Conservation (phyloP, 116 monocot genomes). For the Papilionanthe hybrid region DNA sequence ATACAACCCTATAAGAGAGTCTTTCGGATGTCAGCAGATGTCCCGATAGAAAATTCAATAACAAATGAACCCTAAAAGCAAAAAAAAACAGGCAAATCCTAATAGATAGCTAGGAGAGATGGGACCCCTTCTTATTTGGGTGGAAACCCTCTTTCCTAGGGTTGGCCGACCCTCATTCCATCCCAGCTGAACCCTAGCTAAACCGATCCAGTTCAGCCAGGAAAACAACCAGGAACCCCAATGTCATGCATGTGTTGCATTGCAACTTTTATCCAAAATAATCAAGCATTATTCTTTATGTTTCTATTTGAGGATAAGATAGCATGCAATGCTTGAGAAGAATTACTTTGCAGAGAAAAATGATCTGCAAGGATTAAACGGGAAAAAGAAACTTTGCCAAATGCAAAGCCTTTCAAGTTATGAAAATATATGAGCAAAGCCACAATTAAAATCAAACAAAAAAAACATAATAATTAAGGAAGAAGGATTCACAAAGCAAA, state of each 20-base stretch:
- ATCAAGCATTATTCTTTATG: neutral
- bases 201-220: too few relatives aligned
- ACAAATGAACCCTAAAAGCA: too few relatives aligned
- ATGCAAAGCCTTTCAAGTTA: neutral
- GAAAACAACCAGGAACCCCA: too few relatives aligned
- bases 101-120: too few relatives aligned
- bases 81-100: too few relatives aligned
- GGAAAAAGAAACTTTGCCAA: neutral
- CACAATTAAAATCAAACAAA: neutral
- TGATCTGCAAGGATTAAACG: neutral
- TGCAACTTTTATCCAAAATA: neutral
- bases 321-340: neutral
- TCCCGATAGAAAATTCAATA: too few relatives aligned
- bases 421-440: neutral
- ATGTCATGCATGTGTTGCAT: neutral
- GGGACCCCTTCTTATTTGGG: too few relatives aligned
- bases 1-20: too few relatives aligned
- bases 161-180: too few relatives aligned
- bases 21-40: too few relatives aligned
- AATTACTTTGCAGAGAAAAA: neutral
- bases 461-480: neutral
- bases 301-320: neutral
- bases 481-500: neutral
- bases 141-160: too few relatives aligned
- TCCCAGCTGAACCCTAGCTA: too few relatives aligned